These are phyloP conservation scores for Saposhnikovia divaricata DNA, from an alignment of 129 eudicot genomes.

Conservation along the genomic window DNA sequence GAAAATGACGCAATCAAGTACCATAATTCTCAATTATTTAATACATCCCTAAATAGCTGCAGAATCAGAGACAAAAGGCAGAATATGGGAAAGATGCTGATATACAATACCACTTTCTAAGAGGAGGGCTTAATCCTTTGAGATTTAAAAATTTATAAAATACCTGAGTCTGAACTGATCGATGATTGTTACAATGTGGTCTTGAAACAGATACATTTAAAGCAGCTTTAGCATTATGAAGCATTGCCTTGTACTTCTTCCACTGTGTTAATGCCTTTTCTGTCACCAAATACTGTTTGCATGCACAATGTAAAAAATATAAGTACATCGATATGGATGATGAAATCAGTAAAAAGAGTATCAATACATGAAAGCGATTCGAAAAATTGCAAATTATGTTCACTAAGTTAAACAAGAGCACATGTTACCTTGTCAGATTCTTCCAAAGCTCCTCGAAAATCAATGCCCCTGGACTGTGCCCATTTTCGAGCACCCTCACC, in stretches of 20 bases:
- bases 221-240: constrained; percentile 58
- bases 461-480: constrained; percentile 73
- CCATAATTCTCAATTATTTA: background rate
- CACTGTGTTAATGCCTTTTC: constrained; percentile 66
- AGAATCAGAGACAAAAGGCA: background rate
- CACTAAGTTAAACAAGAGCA: background rate
- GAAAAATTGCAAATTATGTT: background rate
- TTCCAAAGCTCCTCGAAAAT: constrained; percentile 21
- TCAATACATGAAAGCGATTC: background rate
- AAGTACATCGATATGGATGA: background rate
- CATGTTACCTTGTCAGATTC: constrained; percentile 54
- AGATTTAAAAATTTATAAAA: background rate
- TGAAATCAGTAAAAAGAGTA: background rate
- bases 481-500: constrained; percentile 85
- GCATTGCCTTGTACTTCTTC: constrained; percentile 72
- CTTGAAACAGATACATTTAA: constrained; percentile 12
- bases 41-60: background rate
- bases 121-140: background rate
- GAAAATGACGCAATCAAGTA: background rate
- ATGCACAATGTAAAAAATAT: background rate
- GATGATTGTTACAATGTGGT: constrained; percentile 19
- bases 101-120: background rate
- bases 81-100: background rate
- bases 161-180: constrained; percentile 30
- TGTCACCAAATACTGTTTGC: constrained; percentile 76